Evolutionary conservation across 306 rosid genomes (phyloP), one percentile per base, ranked within the genome.

Genomic region (Ormosia emarginata): DNA sequence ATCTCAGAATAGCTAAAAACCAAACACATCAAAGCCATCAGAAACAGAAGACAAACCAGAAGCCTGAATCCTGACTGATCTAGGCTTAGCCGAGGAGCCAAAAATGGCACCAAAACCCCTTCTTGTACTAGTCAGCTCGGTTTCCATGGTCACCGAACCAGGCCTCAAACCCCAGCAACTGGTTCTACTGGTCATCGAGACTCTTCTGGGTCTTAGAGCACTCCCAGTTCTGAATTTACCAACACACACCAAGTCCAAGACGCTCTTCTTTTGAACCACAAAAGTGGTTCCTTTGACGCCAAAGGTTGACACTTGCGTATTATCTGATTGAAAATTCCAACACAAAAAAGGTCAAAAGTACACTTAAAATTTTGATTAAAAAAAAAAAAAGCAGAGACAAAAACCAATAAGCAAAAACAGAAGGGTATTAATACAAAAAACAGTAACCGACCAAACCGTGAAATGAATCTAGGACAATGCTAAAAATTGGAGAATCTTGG

Each of bases 41-140:
- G 68, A 46, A 87, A 47, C 40, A 71, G 58, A 24, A 34, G 59
- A 77, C 94, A 81, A 75, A 89, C 99, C 98, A 44, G 97, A 86
- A 87, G 97, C 97, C 36, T 82, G 89, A 74, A 88, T 92, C 85
- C 81, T 88, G 87, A 92, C 53, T 71, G 92, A 90, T 91, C 95
- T 90, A 77, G 89, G 59, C 63, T 88, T 93, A 49, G 89, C 86
- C 1, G 87, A 83, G 36, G 90, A 65, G 53, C 90, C 79, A 58
- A 87, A 75, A 86, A 73, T 43, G 88, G 90, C 88, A 76, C 80
- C 86, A 65, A 77, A 41, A 46, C 86, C 90, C 50, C 57, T 64
- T 75, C 90, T 84, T 17, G 71, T 49, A 59, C 89, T 46, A 8
- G 74, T 84, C 37, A 89, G 56, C 78, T 85, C 85, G 15, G 89